phyloP scores from a whole-genome alignment of 768 basidiomycete genomes.

The Pisolithus microcarpus region DNA sequence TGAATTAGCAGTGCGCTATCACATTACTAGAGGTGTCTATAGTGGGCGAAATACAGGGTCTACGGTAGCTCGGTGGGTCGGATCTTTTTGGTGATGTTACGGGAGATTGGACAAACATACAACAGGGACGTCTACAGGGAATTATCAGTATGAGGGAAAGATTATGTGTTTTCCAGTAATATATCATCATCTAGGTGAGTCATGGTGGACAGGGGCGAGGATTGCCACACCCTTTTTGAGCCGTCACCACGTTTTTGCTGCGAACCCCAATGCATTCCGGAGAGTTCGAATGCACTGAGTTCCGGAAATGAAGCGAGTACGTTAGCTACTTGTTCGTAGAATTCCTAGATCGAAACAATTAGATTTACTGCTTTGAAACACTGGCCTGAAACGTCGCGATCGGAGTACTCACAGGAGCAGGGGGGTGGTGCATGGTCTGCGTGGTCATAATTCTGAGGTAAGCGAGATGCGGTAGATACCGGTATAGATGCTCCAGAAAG shows the following conservation, averaged over 20 bases:
- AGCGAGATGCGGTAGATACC: constrained; percentile 50
- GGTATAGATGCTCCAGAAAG: constrained; percentile 51
- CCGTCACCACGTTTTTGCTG: constrained; percentile 38
- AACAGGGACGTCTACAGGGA: constrained; percentile 11
- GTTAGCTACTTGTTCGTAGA: constrained; percentile 54
- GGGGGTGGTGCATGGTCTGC: constrained; percentile 42
- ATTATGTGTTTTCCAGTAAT: constrained; percentile 20
- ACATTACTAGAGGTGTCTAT: constrained; percentile 11
- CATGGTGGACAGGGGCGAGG: constrained; percentile 35
- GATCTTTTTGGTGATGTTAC: neutral
- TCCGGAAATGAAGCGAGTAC: constrained; percentile 53
- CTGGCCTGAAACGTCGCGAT: neutral
- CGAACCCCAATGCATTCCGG: constrained; percentile 69
- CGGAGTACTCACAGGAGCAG: constrained; percentile 40
- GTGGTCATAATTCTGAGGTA: constrained; percentile 63
- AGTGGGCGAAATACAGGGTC: constrained; percentile 9
- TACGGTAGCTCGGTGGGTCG: constrained; percentile 4
- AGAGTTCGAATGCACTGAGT: constrained; percentile 63
- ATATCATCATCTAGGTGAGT: constrained; percentile 25
- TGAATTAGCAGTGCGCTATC: constrained; percentile 21
- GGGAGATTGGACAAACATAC: constrained; percentile 5
- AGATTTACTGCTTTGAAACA: constrained; percentile 16
- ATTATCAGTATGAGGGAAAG: constrained; percentile 24
- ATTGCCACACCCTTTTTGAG: constrained; percentile 46
- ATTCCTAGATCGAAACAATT: constrained; percentile 35